phyloP scores from a whole-genome alignment of 441 rosid genomes.

The Metrosideros polymorpha region DNA sequence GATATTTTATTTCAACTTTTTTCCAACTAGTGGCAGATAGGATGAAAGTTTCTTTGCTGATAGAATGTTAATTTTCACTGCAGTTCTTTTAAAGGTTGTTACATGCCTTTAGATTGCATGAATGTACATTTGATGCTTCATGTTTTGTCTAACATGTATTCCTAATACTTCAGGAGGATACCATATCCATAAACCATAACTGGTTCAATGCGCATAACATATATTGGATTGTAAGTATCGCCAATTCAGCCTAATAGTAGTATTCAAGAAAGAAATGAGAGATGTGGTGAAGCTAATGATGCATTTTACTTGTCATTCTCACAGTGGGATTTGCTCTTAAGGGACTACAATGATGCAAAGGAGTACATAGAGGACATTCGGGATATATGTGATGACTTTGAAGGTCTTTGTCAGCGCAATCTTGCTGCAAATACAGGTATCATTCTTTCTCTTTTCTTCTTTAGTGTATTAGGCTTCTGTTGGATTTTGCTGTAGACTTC shows the following conservation, averaged over 20 bases:
- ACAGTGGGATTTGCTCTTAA: slow-evolving; percentile 81
- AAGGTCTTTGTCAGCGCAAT: slow-evolving; percentile 86
- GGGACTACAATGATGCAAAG: slow-evolving; percentile 73
- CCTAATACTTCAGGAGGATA: slow-evolving; percentile 60
- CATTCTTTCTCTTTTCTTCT: neutral
- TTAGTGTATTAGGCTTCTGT: neutral
- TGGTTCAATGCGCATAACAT: slow-evolving; percentile 92
- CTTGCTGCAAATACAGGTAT: slow-evolving; percentile 94
- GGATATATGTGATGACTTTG: slow-evolving; percentile 87
- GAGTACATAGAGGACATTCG: slow-evolving; percentile 85
- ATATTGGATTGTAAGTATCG: slow-evolving; percentile 72
- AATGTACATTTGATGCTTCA: neutral
- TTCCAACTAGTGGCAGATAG: neutral
- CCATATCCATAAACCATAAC: slow-evolving; percentile 91
- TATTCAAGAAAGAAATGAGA: neutral
- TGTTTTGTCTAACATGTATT: slow-evolving; percentile 1
- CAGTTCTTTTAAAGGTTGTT: neutral
- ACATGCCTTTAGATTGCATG: neutral
- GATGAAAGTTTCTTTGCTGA: neutral
- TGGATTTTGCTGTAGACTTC: neutral
- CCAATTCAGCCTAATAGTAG: neutral
- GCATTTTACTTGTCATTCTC: slow-evolving; percentile 2
- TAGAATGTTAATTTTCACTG: neutral
- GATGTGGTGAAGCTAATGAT: neutral
- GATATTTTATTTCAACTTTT: neutral